Conservation (phyloP, 108 stramenopile genomes). For the Nannochloropsis oceanica region DNA sequence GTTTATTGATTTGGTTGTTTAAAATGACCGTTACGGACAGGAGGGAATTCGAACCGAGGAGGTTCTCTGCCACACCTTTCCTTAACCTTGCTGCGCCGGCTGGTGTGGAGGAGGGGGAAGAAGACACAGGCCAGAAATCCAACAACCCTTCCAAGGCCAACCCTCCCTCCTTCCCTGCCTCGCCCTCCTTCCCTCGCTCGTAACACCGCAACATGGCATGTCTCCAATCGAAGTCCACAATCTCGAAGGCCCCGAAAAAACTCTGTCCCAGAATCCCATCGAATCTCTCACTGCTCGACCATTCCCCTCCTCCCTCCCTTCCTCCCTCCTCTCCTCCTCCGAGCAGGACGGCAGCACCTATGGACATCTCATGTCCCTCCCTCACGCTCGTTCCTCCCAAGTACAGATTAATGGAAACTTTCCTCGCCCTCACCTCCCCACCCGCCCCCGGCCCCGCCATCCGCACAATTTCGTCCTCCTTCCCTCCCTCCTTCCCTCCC, state of each 20-base stretch:
- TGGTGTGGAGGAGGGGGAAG: background rate
- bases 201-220: background rate
- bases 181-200: background rate
- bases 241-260: background rate
- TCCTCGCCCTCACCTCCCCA: background rate
- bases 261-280: background rate
- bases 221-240: background rate
- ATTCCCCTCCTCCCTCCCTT: background rate
- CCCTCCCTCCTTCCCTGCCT: background rate
- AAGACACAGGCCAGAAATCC: background rate
- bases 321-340: too few relatives aligned
- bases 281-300: too few relatives aligned
- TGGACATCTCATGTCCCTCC: background rate
- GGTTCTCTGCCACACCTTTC: background rate
- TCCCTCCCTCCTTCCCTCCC: background rate
- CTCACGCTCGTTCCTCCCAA: background rate
- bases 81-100: background rate
- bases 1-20: background rate
- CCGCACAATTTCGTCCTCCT: background rate
- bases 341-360: background rate
- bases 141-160: background rate
- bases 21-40: background rate
- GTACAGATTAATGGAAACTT: constrained; percentile 51
- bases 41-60: background rate
- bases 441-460: background rate